Evolutionary conservation across 2,329 filamentous ascomycete genomes (phyloP), one percentile per base, ranked within the genome.

Genomic region (Penicillium sp.): DNA sequence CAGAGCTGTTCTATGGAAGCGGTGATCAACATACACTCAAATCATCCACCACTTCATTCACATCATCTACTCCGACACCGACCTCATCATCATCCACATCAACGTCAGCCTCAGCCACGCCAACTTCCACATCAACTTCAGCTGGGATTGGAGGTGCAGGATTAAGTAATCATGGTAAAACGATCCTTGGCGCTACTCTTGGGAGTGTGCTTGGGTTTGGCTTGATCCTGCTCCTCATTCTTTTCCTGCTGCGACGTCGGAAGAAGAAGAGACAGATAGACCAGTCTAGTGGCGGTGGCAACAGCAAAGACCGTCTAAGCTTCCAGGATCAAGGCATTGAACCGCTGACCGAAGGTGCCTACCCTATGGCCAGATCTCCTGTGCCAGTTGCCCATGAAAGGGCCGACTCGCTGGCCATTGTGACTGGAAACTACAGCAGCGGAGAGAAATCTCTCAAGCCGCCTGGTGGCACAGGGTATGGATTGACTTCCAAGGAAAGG

Each of bases 151-250:
- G 64, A 34, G 58, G 59, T 47, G 57, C 64, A 52, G 57, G 61
- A 22, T 53, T 66, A 19, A 66, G 61, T 27, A 58, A 51, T 30
- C 55, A 63, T 33, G 62, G 63, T 19, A 70, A 77, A 58, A 82
- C 82, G 7, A 86, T 95, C 25, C 78, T 96, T 1, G 91, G 88
- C 29, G 88, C 88, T 42, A 88, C 88, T 0, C 77, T 97, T 1
- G 90, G 91, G 11, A 83, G 85, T n/a, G 83, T 95, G 18, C 80
- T 88, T 44, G 89, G 87, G 14, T 74, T 89, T 44, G 83, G 86
- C 16, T 72, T 83, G 0, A 65, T 95, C 6, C 74, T 95, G n/a
- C 77, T 87, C 22, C 67, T 88, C 1, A 65, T 89, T n/a, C 77
- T 96, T 16, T 74, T 93, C 42, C 75, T 87, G 25, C 71, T 90